These are phyloP conservation scores for Aspergillus niger DNA, from an alignment of 2,329 filamentous ascomycete species.

Conservation along the genomic window DNA sequence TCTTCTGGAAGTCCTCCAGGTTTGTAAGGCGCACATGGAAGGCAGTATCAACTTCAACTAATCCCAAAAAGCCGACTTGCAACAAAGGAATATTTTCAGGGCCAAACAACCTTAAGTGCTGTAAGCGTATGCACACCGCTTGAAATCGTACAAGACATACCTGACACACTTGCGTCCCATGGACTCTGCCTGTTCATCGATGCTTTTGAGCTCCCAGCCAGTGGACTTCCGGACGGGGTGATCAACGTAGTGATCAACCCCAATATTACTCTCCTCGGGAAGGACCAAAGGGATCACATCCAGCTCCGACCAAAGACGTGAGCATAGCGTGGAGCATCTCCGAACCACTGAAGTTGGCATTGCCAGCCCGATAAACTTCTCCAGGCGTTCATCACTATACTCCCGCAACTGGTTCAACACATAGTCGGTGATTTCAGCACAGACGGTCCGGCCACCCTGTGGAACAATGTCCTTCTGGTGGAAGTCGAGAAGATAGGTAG, in stretches of 20 bases:
- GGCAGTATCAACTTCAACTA: slow-evolving; percentile 70
- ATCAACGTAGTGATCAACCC: slow-evolving; percentile 21
- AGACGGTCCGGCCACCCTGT: slow-evolving; percentile 40
- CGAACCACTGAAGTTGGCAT: slow-evolving; percentile 62
- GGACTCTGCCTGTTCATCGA: slow-evolving; percentile 80
- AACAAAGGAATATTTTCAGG: slow-evolving; percentile 70
- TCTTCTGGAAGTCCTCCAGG: slow-evolving; percentile 60
- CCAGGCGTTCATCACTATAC: slow-evolving; percentile 66
- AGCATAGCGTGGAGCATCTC: slow-evolving; percentile 66
- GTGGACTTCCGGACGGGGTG: slow-evolving; percentile 30
- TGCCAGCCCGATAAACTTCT: slow-evolving; percentile 76
- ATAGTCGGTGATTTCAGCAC: slow-evolving; percentile 59
- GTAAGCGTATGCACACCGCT: slow-evolving; percentile 5
- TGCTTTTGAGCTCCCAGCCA: slow-evolving; percentile 56
- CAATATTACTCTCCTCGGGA: slow-evolving; percentile 32
- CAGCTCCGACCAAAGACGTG: slow-evolving; percentile 72
- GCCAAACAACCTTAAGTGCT: slow-evolving; percentile 63
- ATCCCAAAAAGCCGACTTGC: slow-evolving; percentile 65
- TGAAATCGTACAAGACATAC: slow-evolving; percentile 44
- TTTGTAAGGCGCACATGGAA: slow-evolving; percentile 64
- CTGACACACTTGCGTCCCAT: slow-evolving; percentile 78
- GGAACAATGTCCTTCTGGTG: slow-evolving; percentile 61
- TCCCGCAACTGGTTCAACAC: slow-evolving; percentile 58
- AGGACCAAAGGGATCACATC: slow-evolving; percentile 75
- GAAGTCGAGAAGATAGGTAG: slow-evolving; percentile 74